These are phyloP conservation scores for Annulohypoxylon bovei DNA, from an alignment of 495 filamentous ascomycete genomes.

Conservation along the genomic window DNA sequence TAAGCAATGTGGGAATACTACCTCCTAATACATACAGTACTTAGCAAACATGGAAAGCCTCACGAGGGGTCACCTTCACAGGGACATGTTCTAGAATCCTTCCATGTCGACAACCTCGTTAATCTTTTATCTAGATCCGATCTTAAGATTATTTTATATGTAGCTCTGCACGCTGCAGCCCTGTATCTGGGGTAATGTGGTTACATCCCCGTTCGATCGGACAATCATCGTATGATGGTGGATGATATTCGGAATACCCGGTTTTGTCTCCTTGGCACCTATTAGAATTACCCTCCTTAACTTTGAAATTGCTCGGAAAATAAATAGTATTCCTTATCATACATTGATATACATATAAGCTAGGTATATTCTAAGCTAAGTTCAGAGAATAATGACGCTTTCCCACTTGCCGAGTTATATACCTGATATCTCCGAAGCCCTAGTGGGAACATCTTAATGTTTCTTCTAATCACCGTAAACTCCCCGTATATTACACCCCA, in stretches of 20 bases:
- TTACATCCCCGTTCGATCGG: conserved; percentile 31
- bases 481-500: not conserved
- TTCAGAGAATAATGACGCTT: not conserved
- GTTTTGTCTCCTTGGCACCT: conserved; percentile 26
- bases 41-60: not conserved
- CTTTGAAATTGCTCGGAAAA: too few relatives aligned
- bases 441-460: not conserved
- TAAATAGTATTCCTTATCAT: not conserved
- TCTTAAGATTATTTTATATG: conserved; percentile 6
- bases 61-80: not conserved
- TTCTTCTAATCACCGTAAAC: not conserved
- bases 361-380: not conserved
- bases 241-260: conserved; percentile 9
- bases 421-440: not conserved
- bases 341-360: not conserved
- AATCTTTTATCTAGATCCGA: conserved; percentile 33
- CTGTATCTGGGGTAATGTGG: conserved; percentile 28
- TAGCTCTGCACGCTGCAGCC: conserved; percentile 23
- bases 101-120: conserved; percentile 23
- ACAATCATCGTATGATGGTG: conserved; percentile 32
- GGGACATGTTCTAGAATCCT: conserved; percentile 17
- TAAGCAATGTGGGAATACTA: not conserved
- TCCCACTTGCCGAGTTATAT: not conserved
- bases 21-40: not conserved
- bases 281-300: not conserved